Conservation (phyloP, 306 rosid species). For the Phaseolus lunatus region DNA sequence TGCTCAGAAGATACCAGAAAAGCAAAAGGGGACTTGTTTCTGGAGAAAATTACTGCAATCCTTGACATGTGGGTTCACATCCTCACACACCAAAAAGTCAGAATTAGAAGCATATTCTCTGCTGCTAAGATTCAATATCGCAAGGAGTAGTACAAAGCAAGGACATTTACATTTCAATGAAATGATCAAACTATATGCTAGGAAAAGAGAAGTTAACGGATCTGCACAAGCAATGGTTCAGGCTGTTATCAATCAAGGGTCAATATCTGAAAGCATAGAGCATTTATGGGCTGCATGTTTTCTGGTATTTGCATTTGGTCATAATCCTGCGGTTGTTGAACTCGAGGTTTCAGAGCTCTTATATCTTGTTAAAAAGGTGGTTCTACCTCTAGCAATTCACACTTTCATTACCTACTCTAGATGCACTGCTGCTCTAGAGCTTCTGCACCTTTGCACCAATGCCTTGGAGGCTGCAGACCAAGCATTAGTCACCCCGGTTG, state of each 20-base stretch:
- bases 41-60: conserved; percentile 63
- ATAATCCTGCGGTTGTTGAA: conserved; percentile 73
- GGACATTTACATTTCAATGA: conserved; percentile 68
- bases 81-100: conserved; percentile 70
- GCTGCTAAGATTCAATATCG: conserved; percentile 77
- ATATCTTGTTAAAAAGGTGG: conserved; percentile 64
- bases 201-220: conserved; percentile 63
- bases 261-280: conserved; percentile 51
- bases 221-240: conserved; percentile 80
- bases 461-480: conserved; percentile 89
- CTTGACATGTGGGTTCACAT: conserved; percentile 65
- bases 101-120: conserved; percentile 87
- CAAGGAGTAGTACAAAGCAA: conserved; percentile 65
- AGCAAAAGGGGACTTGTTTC: conserved; percentile 44
- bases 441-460: conserved; percentile 77
- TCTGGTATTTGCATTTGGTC: conserved; percentile 78
- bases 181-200: conserved; percentile 68
- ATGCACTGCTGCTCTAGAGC: conserved; percentile 79
- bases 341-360: conserved; percentile 73
- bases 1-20: conserved; percentile 78
- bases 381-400: conserved; percentile 79
- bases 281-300: conserved; percentile 92
- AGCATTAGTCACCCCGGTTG: conserved; percentile 79
- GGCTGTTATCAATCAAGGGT: conserved; percentile 65
- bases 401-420: conserved; percentile 80